Base-by-base conservation (phyloP, 768 basidiomycete species). In the Naematelia aurantialba region DNA sequence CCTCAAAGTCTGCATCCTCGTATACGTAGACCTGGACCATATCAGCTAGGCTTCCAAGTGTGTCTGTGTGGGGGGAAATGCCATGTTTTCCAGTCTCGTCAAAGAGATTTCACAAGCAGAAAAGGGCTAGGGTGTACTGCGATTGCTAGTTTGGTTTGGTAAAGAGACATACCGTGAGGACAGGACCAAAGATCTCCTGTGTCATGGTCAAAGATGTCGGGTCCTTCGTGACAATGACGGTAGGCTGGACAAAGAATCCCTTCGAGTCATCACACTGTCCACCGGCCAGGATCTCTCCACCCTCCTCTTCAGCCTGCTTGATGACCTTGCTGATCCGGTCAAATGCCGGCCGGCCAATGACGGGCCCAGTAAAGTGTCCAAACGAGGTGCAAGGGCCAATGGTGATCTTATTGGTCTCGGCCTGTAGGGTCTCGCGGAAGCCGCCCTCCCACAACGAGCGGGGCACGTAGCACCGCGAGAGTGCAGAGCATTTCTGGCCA, bases 401-500 rank as follows among this genome's bases (percentile, higher is more conserved):
- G 72, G 84, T 89, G 78, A 99, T 92, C 79, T 87, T 89, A 13
- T 85, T 82, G 50, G 86, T 82, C 76, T 96, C 88, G 17, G 76
- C 74, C 62, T 91, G 77, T 48, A 96, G 79, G 72, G 83, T 81
- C 47, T 89, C 85, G 75, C 88, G 89, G 83, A 98, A 98, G 26
- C 89, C 90, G 27, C 78, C 79, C 52, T 84, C 81, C 96, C 96
- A 99, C 49, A 89, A 70, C 0, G 88, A 88, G 21, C 82, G 79
- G n/a, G 96, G 85, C 17, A 98, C 89, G 78, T 98, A 99, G 27
- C 89, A 74, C 52, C 96, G 82, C 2, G 93, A 93, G 29, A 93
- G 83, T 0, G 96, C 96, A 12, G 91, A 93, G 77, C 96, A 99
- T 78, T 98, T 99, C 76, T 99, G 96, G 85, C 90, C 92, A 81